Base-by-base conservation (phyloP, 768 basidiomycete genomes). In the Leccinum sublutescens region DNA sequence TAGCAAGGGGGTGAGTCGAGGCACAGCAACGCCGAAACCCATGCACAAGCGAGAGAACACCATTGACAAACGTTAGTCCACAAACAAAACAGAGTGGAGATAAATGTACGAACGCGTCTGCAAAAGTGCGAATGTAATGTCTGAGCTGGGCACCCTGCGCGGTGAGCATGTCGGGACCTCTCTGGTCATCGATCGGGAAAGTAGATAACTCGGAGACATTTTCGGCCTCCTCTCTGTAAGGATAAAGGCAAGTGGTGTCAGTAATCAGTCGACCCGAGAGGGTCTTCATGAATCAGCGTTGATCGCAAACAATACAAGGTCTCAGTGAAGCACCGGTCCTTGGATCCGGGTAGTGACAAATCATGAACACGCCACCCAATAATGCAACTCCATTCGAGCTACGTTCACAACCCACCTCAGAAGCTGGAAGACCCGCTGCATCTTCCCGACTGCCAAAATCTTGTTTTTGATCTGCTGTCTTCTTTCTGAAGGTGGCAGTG, bases 351-450 rank as follows among this genome's bases (percentile, higher is more conserved):
- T 27, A 33, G 29, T 12, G 15, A 12, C 14, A 25, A 40, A 10
- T 21, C 19, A 55, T 29, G 55, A 49, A 50, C 45, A n/a, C 50
- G 4, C 33, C 8, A 29, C 52, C 9, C 29, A 14, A 54, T 49
- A 33, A 31, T 5, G 15, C 53, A 38, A 52, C 10, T 19, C 33
- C 8, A 33, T 45, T 19, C 10, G 43, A 43, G 45, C 19, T 11
- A 14, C 8, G 47, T 33, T n/a, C 34, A 29, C 31, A 52, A 74
- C 87, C 66, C 60, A 93, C 92, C 93, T 87, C 33, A 98, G 80
- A 54, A 95, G 80, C 55, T 92, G 87, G 79, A 95, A 96, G 50
- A 97, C 87, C 36, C 87, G 78, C 59, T 93, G 91, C 91, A 98
- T 91, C 70, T 85, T 80, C 27, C 95, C 95, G 58, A 98, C 93